These are phyloP conservation scores for Clonostachys sp. DNA, from an alignment of 2,329 filamentous ascomycete species.

Conservation along the genomic window DNA sequence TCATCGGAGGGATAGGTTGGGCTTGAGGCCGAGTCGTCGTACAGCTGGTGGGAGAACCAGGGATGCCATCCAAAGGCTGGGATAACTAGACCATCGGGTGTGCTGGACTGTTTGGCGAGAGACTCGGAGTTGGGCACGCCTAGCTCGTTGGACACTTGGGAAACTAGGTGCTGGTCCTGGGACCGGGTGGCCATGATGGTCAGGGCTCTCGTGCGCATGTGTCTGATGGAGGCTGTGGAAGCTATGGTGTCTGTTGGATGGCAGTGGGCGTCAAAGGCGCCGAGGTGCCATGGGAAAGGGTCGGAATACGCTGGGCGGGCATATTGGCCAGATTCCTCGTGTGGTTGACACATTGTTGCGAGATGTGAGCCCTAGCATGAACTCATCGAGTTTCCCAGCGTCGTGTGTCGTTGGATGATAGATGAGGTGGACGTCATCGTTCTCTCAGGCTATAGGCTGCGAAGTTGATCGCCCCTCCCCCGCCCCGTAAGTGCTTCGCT, in stretches of 20 bases:
- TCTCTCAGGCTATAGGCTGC: too few species aligned
- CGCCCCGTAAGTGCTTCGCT: too few species aligned
- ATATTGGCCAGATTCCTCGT: too few species aligned
- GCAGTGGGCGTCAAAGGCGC: constrained; percentile 76
- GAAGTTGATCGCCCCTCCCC: too few species aligned
- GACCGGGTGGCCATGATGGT: constrained; percentile 74
- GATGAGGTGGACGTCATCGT: too few species aligned
- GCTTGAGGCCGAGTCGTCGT: constrained; percentile 45
- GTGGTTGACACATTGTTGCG: too few species aligned
- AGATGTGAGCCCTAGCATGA: too few species aligned
- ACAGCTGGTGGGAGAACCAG: constrained; percentile 79
- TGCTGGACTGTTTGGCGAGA: not conserved
- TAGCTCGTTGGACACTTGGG: constrained; percentile 52
- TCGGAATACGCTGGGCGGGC: not conserved
- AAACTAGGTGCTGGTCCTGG: constrained; percentile 72
- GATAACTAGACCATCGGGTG: constrained; percentile 29
- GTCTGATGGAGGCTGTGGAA: constrained; percentile 49
- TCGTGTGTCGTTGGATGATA: too few species aligned
- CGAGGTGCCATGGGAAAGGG: constrained; percentile 64
- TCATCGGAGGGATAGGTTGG: constrained; percentile 25
- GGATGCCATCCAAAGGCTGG: constrained; percentile 86
- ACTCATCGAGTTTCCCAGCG: too few species aligned
- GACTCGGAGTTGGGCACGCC: constrained; percentile 27
- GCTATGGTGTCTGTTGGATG: constrained; percentile 77
- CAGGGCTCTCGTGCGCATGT: constrained; percentile 62